A percentile compares a stretch with the other conserved stretches of the same genome.
Conservation (phyloP, 163 green algal genomes). For the Scenedesmus sp. region DNA sequence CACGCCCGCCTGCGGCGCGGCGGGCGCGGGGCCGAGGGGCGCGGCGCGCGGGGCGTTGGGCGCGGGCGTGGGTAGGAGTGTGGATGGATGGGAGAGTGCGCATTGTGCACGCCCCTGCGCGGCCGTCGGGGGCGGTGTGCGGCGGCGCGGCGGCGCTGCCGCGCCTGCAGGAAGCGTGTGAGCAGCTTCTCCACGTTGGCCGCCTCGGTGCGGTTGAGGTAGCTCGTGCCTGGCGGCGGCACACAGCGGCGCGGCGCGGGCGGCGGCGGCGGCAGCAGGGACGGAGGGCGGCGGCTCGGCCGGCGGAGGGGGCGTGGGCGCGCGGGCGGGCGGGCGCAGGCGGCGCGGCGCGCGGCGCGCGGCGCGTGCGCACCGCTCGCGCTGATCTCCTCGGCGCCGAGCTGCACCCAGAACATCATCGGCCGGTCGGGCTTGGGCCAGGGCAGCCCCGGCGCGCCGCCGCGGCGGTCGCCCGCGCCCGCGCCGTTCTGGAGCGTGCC, state of each 20-base stretch:
- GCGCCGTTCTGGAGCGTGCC: constrained; percentile 86
- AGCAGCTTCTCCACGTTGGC: constrained; percentile 94
- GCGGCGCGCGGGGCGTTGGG: too few relatives aligned
- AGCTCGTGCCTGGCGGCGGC: constrained; percentile 83
- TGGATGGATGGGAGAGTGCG: neutral
- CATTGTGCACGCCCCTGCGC: neutral
- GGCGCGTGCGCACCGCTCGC: constrained; percentile 52
- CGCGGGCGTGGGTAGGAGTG: neutral
- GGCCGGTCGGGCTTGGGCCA: constrained; percentile 86
- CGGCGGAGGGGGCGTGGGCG: too few relatives aligned
- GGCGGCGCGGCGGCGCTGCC: too few relatives aligned
- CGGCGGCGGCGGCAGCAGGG: neutral
- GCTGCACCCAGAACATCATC: constrained; percentile 92
- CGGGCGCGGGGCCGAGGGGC: neutral
- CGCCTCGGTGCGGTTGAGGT: constrained; percentile 97
- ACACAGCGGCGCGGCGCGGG: neutral
- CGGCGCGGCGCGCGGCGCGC: too few relatives aligned
- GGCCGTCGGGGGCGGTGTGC: too few relatives aligned
- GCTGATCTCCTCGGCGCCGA: constrained; percentile 94
- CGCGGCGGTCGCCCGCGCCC: constrained; percentile 59
- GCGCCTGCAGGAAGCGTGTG: constrained; percentile 88
- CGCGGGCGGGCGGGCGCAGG: too few relatives aligned
- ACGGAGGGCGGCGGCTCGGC: too few relatives aligned
- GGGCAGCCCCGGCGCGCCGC: constrained; percentile 79
- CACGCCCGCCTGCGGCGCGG: too few relatives aligned